Evolutionary conservation across 352 stramenopile species (phyloP).

Genomic region (Phytopythium litorale): DNA sequence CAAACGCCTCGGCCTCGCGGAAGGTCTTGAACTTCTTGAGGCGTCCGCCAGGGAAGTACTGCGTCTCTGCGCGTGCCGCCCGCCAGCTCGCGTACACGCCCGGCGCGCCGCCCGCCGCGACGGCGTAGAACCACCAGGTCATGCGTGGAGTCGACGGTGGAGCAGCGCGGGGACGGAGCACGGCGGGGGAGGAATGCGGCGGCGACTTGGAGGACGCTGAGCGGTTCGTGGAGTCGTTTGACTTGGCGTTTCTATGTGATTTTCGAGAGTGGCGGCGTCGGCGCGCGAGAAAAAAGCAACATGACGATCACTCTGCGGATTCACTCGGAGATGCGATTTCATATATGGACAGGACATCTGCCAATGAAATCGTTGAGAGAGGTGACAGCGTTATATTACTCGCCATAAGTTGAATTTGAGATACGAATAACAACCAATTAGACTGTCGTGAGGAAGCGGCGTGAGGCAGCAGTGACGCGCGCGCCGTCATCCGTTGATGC

Average conservation of each 20-base stretch:
- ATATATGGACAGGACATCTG: background rate
- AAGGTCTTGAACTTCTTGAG: conserved; percentile 39
- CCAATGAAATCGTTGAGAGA: background rate
- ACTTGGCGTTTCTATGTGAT: background rate
- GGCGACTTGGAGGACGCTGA: too few species aligned
- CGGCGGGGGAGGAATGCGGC: background rate
- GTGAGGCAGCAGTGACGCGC: background rate
- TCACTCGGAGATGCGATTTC: background rate
- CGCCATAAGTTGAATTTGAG: too few species aligned
- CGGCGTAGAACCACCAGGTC: conserved; percentile 32
- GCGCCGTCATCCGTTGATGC: background rate
- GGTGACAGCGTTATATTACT: too few species aligned
- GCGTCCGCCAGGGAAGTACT: conserved; percentile 27
- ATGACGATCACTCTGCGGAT: conserved; percentile 1
- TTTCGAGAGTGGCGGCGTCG: background rate
- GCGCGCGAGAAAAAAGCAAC: conserved; percentile 9
- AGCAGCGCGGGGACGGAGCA: background rate
- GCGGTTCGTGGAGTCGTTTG: background rate
- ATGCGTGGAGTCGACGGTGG: background rate
- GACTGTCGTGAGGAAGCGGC: background rate
- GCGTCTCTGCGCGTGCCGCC: conserved; percentile 25
- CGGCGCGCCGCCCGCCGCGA: conserved; percentile 26
- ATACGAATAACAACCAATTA: background rate
- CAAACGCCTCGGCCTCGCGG: conserved; percentile 5
- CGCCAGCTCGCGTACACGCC: conserved; percentile 44